A percentile compares a stretch with the other conserved stretches of the same genome.
Conservation (phyloP, 352 stramenopile genomes). For the Globisporangium takayamanum region DNA sequence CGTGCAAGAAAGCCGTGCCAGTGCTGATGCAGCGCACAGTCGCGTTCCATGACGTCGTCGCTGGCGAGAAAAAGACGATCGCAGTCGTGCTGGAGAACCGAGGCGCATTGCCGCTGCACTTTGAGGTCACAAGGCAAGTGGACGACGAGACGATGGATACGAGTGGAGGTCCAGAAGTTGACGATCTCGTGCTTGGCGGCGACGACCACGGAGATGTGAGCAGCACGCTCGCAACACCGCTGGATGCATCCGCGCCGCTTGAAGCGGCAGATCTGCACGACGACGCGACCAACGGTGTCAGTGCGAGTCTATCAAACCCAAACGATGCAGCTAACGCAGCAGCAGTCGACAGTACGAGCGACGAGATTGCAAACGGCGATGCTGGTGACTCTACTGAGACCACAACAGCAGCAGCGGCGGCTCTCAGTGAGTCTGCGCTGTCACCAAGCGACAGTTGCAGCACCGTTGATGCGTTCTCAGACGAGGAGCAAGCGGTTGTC, state of each 20-base stretch:
- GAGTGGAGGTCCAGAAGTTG: slow-evolving; percentile 5
- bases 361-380: neutral
- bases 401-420: neutral
- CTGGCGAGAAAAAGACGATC: slow-evolving; percentile 64
- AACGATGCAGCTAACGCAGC: slow-evolving; percentile 1
- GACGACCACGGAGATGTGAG: neutral
- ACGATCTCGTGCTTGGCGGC: neutral
- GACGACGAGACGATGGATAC: neutral
- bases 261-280: too few relatives aligned
- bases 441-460: neutral
- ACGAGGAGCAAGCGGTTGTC: slow-evolving; percentile 31
- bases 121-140: slow-evolving; percentile 17
- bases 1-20: slow-evolving; percentile 74
- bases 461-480: slow-evolving; percentile 7
- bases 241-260: too few relatives aligned
- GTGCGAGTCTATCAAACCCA: slow-evolving; percentile 1
- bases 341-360: too few relatives aligned
- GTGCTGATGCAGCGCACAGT: slow-evolving; percentile 37
- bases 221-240: too few relatives aligned
- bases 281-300: too few relatives aligned
- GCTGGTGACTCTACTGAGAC: too few relatives aligned
- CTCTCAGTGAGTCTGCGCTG: neutral
- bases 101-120: slow-evolving; percentile 61
- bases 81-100: slow-evolving; percentile 59
- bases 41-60: slow-evolving; percentile 63